Percentiles rank a stretch among this genome's conserved stretches.
Conservation (phyloP, 805 yeast genomes). For the Zygosaccharomyces gambellarensis region DNA sequence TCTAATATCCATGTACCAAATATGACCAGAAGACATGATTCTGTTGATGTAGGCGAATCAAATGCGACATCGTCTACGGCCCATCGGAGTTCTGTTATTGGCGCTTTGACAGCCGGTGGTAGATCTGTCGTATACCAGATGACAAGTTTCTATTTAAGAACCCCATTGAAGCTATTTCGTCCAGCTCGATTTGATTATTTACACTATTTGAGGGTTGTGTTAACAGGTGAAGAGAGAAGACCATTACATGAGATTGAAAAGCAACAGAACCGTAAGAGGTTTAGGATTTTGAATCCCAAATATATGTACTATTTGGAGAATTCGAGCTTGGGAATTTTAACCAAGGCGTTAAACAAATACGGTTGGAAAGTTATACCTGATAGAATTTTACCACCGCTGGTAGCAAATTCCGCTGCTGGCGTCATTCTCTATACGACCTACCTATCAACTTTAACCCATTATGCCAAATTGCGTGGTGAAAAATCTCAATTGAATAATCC, state of each 20-base stretch:
- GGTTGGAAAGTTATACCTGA: constrained; percentile 89
- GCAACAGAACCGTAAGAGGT: neutral
- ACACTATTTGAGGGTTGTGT: constrained; percentile 56
- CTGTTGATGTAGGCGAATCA: neutral
- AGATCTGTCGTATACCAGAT: constrained; percentile 78
- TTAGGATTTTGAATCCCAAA: constrained; percentile 12
- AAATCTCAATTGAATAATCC: constrained; percentile 31
- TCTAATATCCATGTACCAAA: neutral
- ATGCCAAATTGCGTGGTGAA: constrained; percentile 15
- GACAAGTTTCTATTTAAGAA: constrained; percentile 71
- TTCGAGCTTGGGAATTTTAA: constrained; percentile 70
- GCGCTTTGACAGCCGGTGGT: constrained; percentile 80
- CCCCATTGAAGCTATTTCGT: constrained; percentile 78
- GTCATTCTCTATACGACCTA: constrained; percentile 80
- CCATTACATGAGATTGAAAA: constrained; percentile 1
- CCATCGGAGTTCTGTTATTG: constrained; percentile 47
- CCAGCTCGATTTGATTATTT: constrained; percentile 88
- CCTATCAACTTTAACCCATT: constrained; percentile 43
- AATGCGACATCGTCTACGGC: constrained; percentile 3
- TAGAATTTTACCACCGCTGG: constrained; percentile 71
- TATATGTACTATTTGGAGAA: constrained; percentile 51
- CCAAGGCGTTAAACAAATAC: constrained; percentile 63
- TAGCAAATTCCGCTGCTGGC: constrained; percentile 89
- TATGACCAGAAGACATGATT: constrained; percentile 6
- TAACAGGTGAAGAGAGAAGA: constrained; percentile 26